A percentile compares a stretch with the other conserved stretches of the same genome.
phyloP scores from a whole-genome alignment of 306 rosid genomes.

The Canavalia ensiformis region DNA sequence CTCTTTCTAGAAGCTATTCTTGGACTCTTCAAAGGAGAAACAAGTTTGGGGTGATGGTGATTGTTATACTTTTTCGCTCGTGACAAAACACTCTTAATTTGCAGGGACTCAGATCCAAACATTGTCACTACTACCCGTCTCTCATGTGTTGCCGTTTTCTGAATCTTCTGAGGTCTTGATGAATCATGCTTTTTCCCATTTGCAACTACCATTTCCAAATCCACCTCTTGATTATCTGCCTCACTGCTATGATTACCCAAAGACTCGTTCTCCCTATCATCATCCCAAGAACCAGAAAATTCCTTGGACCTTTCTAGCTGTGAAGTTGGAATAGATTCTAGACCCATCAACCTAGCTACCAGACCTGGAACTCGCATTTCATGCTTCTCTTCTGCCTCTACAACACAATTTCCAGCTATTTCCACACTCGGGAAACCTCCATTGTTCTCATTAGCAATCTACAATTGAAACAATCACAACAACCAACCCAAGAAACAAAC shows the following conservation, averaged over 20 bases:
- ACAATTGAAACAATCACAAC: constrained; percentile 27
- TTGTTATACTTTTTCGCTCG: constrained; percentile 58
- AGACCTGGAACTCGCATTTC: constrained; percentile 70
- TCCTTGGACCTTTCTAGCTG: constrained; percentile 58
- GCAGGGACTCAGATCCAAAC: constrained; percentile 73
- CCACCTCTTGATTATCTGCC: constrained; percentile 41
- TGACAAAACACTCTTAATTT: constrained; percentile 72
- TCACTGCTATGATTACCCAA: constrained; percentile 23
- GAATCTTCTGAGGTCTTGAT: constrained; percentile 80
- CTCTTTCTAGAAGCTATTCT: constrained; percentile 62
- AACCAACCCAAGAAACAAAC: constrained; percentile 8
- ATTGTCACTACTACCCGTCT: constrained; percentile 54
- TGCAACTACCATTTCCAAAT: constrained; percentile 52
- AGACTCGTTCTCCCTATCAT: constrained; percentile 39
- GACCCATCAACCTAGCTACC: constrained; percentile 87
- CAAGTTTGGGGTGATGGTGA: constrained; percentile 56
- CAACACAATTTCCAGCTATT: constrained; percentile 50
- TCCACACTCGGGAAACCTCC: constrained; percentile 68
- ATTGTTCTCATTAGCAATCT: constrained; percentile 77
- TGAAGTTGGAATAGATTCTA: constrained; percentile 70
- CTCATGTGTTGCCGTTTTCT: constrained; percentile 60
- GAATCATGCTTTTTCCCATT: constrained; percentile 53
- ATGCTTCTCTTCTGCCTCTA: constrained; percentile 53
- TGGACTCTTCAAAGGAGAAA: constrained; percentile 68
- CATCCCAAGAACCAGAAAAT: constrained; percentile 39